Conservation (phyloP, 257 asterid species). For the Gardenia jasminoides region DNA sequence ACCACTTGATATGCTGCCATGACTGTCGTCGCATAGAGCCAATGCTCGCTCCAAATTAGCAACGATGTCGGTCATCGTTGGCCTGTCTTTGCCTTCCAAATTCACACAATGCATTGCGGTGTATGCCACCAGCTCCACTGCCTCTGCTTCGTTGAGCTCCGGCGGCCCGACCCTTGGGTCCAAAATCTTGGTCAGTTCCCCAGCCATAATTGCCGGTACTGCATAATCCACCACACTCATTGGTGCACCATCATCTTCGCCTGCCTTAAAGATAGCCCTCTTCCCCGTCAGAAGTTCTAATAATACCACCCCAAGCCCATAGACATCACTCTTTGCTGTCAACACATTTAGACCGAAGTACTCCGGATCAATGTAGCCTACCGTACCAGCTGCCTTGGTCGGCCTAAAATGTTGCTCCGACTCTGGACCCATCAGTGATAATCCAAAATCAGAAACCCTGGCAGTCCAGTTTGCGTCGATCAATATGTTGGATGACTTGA, state of each 20-base stretch:
- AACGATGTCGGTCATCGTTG: constrained; percentile 67
- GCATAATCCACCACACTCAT: constrained; percentile 68
- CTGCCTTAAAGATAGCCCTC: constrained; percentile 63
- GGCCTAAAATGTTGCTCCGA: constrained; percentile 42
- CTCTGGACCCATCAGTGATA: constrained; percentile 64
- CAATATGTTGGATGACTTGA: constrained; percentile 78
- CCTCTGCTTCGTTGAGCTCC: constrained; percentile 60
- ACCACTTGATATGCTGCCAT: constrained; percentile 75
- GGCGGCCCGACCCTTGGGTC: constrained; percentile 59
- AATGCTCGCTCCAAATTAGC: constrained; percentile 79
- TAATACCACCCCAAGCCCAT: constrained; percentile 79
- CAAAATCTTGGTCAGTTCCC: constrained; percentile 47
- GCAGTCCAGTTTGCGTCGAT: constrained; percentile 69
- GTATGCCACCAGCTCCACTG: constrained; percentile 79
- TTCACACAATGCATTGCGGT: constrained; percentile 86
- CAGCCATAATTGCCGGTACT: constrained; percentile 62
- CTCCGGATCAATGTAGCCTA: constrained; percentile 84
- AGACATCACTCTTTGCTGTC: constrained; percentile 82
- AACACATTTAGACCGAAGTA: constrained; percentile 66
- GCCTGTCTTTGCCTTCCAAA: constrained; percentile 85
- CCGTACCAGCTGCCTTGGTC: constrained; percentile 69
- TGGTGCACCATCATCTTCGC: constrained; percentile 44
- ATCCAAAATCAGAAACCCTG: constrained; percentile 81
- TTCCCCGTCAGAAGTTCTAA: constrained; percentile 71
- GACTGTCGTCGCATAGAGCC: constrained; percentile 67